Conservation (phyloP, 2,329 filamentous ascomycete species). For the Diaporthe batatas region DNA sequence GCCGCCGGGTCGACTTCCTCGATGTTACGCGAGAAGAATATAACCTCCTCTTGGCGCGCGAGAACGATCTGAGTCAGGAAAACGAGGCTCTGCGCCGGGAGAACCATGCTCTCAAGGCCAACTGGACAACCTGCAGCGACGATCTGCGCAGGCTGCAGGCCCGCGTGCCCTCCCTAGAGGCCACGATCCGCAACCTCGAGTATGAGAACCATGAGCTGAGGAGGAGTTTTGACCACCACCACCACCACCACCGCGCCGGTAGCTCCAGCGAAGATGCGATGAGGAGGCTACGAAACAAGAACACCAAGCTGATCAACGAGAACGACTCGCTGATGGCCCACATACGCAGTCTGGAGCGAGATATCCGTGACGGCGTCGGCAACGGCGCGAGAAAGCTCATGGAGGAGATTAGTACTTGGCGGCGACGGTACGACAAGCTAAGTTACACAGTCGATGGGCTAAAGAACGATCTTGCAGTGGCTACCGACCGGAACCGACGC, state of each 20-base stretch:
- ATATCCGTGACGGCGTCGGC: slow-evolving; percentile 48
- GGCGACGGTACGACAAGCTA: slow-evolving; percentile 43
- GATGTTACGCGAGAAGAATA: slow-evolving; percentile 47
- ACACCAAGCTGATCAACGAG: slow-evolving; percentile 55
- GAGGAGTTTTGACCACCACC: slow-evolving; percentile 51
- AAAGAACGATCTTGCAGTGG: slow-evolving; percentile 46
- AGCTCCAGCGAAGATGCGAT: slow-evolving; percentile 50
- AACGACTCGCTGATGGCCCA: slow-evolving; percentile 52
- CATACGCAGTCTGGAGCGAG: slow-evolving; percentile 52
- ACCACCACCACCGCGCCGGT: slow-evolving; percentile 38
- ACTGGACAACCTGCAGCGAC: slow-evolving; percentile 52
- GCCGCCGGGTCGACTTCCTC: slow-evolving; percentile 46
- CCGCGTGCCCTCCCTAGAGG: slow-evolving; percentile 54
- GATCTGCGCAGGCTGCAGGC: slow-evolving; percentile 53
- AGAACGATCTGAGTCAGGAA: slow-evolving; percentile 42
- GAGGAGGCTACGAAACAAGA: slow-evolving; percentile 52
- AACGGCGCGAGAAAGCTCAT: slow-evolving; percentile 41
- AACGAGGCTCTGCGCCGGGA: slow-evolving; percentile 47
- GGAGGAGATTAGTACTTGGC: slow-evolving; percentile 48
- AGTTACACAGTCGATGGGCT: slow-evolving; percentile 43
- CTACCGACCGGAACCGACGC: slow-evolving; percentile 47
- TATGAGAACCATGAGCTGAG: slow-evolving; percentile 57
- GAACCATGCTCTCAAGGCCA: slow-evolving; percentile 52
- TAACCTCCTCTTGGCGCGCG: slow-evolving; percentile 44
- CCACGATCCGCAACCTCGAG: slow-evolving; percentile 53